Conservation (phyloP, 208 protist species). For the Wallacemonas sp. region DNA sequence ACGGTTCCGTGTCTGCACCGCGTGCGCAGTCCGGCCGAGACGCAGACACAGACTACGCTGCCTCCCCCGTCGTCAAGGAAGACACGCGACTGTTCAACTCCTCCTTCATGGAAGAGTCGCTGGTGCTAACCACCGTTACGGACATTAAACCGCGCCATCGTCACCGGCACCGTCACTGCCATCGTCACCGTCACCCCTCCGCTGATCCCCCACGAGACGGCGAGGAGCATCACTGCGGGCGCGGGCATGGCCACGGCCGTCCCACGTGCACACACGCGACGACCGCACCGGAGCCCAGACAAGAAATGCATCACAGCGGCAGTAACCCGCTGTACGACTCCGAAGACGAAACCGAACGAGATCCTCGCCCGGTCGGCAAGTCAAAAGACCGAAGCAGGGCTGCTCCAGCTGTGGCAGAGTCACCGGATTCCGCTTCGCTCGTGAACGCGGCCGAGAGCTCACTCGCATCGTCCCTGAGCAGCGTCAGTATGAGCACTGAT, state of each 20-base stretch:
- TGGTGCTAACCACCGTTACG: not conserved
- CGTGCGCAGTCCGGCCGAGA: not conserved
- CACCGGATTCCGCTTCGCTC: too few relatives aligned
- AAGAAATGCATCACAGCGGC: too few relatives aligned
- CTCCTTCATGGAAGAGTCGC: slow-evolving; percentile 8
- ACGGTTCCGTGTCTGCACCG: not conserved
- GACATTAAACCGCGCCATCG: not conserved
- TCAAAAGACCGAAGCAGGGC: too few relatives aligned
- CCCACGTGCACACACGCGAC: not conserved
- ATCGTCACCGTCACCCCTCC: not conserved
- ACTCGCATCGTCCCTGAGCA: too few relatives aligned
- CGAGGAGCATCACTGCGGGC: not conserved
- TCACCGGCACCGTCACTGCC: not conserved
- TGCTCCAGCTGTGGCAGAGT: too few relatives aligned
- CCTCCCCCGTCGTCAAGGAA: not conserved
- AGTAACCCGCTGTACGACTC: not conserved
- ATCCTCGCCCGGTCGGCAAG: too few relatives aligned
- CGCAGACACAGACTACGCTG: not conserved
- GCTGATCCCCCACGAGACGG: too few relatives aligned
- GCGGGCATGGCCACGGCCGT: too few relatives aligned
- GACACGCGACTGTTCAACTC: slow-evolving; percentile 9
- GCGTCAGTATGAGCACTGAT: too few relatives aligned
- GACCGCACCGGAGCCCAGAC: not conserved
- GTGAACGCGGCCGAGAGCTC: too few relatives aligned
- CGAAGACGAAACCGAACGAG: not conserved